Base-by-base conservation (phyloP, 768 basidiomycete species). In the Termitomyces heimii region DNA sequence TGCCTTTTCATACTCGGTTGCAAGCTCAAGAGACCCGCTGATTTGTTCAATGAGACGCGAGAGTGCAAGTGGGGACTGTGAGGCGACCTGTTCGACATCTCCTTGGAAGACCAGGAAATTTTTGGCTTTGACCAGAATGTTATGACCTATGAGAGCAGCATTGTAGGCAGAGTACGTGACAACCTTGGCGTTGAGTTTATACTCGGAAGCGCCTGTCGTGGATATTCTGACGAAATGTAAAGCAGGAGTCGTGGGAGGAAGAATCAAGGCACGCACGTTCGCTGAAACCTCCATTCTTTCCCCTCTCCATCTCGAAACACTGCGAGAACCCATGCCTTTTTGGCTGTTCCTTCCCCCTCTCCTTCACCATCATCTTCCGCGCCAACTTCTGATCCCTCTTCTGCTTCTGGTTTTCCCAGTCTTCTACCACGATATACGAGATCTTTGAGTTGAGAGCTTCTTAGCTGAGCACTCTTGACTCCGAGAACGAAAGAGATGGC, bases 21-120 rank as follows among this genome's bases (percentile, higher is more conserved):
- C 85, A 12, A 97, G 83, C 66, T 98, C 97, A 22, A 96, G 77
- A 0, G 94, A 97, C 1, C 96, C 96, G 58, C 88, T 90, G 60
- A 98, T 98, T 68, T 98, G 94, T 63, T 99, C 97, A 46, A 99
- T 89, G 32, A 98, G 85, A 18, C 84, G 83, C 0, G 95, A 81
- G 22, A 98, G 83, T 63, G 96, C 94, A 57, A 86, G 86, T 16
- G 97, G 84, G 0, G 91, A 94, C 64, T 99, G 97, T 2, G 92
- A 91, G 0, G 97, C 97, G 34, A 99, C 92, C 2, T 94, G 92
- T 73, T 99, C 97, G 32, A 99, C 97, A 67, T 98, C 97, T 52
- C 97, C 97, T 68, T 99, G 97, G 75, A 99, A 98, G 12, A 98
- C 97, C 53, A 98, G 86, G 66, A 98, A 99, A 75, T 98, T 98